Evolutionary conservation across 208 protist species (phyloP).

Genomic region (Lotmaria passim): DNA sequence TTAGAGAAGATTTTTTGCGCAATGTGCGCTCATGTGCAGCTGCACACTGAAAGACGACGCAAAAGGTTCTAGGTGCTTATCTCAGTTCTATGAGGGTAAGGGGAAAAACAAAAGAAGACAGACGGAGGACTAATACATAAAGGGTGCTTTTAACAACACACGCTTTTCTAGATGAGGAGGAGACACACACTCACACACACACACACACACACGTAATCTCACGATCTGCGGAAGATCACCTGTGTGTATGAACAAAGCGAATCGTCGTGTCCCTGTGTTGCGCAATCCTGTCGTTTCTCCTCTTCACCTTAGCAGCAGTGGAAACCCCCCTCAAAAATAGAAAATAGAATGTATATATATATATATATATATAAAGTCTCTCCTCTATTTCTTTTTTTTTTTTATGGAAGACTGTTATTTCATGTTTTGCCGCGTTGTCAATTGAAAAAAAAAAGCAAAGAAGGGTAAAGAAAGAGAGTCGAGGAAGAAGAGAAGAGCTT

Average conservation of each 20-base stretch:
- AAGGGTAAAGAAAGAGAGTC: slow-evolving; percentile 12
- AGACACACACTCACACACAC: neutral
- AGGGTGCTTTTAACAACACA: too few species aligned
- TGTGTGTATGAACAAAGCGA: neutral
- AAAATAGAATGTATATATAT: slow-evolving; percentile 2
- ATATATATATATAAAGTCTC: slow-evolving; percentile 13
- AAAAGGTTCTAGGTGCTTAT: too few species aligned
- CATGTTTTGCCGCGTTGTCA: neutral
- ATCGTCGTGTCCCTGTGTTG: too few species aligned
- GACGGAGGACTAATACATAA: neutral
- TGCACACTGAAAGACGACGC: too few species aligned
- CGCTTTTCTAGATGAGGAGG: neutral
- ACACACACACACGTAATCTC: neutral
- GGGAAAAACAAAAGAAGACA: slow-evolving; percentile 13
- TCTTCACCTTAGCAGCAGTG: too few species aligned
- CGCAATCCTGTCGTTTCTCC: too few species aligned
- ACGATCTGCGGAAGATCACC: neutral
- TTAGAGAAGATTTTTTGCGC: too few species aligned
- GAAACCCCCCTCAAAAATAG: neutral
- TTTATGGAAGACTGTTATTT: too few species aligned
- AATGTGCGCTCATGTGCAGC: too few species aligned
- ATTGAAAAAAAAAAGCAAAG: neutral
- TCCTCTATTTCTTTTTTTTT: neutral
- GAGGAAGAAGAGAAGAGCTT: too few species aligned
- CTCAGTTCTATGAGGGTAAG: too few species aligned